phyloP scores from a whole-genome alignment of 805 yeast species.

The Spencermartinsiella europaea region DNA sequence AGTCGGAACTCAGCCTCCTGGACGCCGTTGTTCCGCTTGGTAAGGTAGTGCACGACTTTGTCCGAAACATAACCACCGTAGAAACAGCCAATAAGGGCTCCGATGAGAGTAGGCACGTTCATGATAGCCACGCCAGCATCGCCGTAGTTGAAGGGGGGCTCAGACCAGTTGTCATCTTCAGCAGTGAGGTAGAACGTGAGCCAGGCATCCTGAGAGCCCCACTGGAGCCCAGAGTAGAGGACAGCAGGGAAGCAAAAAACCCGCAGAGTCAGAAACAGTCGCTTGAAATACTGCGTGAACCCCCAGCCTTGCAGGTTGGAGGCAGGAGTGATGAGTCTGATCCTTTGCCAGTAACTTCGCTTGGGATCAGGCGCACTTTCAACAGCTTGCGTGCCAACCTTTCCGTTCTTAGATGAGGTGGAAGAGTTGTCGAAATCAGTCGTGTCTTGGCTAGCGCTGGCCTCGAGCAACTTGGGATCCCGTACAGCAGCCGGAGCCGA shows the following conservation, averaged over 20 bases:
- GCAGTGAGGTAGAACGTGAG: constrained; percentile 70
- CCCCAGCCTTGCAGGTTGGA: constrained; percentile 60
- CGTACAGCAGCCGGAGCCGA: constrained; percentile 1
- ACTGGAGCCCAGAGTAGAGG: constrained; percentile 58
- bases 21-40: constrained; percentile 45
- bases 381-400: background rate
- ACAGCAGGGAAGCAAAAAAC: constrained; percentile 44
- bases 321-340: constrained; percentile 37
- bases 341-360: constrained; percentile 40
- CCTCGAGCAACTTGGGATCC: constrained; percentile 3
- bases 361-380: background rate
- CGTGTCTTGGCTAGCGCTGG: constrained; percentile 3
- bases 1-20: constrained; percentile 54
- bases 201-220: constrained; percentile 79
- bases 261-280: constrained; percentile 42
- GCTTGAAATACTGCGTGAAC: constrained; percentile 55
- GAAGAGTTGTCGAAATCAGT: background rate
- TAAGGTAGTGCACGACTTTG: constrained; percentile 50
- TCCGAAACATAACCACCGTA: constrained; percentile 50
- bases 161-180: constrained; percentile 62
- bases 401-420: background rate
- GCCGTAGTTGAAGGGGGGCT: constrained; percentile 60
- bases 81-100: constrained; percentile 47
- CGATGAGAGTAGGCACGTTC: constrained; percentile 61
- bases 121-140: constrained; percentile 65